Evolutionary conservation across 192 early-diverging fungal species (phyloP).

Genomic region (Podila horticola): DNA sequence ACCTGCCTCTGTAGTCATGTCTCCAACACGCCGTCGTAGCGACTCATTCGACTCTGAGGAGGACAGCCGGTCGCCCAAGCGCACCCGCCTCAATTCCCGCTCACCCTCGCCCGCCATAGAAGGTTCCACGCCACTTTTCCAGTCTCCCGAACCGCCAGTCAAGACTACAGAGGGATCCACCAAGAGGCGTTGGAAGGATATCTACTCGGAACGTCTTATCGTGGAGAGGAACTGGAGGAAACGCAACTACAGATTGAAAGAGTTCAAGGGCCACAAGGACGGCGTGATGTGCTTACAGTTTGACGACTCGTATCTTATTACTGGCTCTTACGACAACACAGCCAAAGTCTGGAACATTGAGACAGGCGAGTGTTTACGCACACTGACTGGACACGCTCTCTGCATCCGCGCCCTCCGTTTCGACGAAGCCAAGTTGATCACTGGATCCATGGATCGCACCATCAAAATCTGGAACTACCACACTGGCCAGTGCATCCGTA

Average conservation of each 20-base stretch:
- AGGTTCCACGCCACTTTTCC: conserved; percentile 22
- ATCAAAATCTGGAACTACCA: conserved; percentile 94
- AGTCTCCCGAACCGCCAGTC: conserved; percentile 37
- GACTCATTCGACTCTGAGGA: conserved; percentile 8
- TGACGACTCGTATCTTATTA: conserved; percentile 82
- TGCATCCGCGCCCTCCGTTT: conserved; percentile 91
- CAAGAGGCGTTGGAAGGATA: conserved; percentile 86
- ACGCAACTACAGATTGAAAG: conserved; percentile 71
- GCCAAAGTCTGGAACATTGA: conserved; percentile 92
- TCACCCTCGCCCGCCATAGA: conserved; percentile 19
- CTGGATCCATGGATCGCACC: conserved; percentile 92
- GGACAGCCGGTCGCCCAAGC: conserved; percentile 19
- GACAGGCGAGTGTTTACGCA: conserved; percentile 78
- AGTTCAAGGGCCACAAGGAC: conserved; percentile 84
- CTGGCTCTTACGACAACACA: conserved; percentile 90
- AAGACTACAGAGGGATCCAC: conserved; percentile 9
- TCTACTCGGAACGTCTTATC: conserved; percentile 92
- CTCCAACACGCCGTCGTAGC: conserved; percentile 13
- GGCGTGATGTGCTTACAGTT: conserved; percentile 91
- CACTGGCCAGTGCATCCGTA: conserved; percentile 87
- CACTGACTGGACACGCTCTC: conserved; percentile 84
- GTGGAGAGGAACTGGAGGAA: conserved; percentile 96
- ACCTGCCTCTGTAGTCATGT: conserved; percentile 7
- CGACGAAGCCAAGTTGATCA: conserved; percentile 94
- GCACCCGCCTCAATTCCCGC: conserved; percentile 13